Evolutionary conservation across 345 rosid genomes (phyloP).

Genomic region (Dovyalis caffra): DNA sequence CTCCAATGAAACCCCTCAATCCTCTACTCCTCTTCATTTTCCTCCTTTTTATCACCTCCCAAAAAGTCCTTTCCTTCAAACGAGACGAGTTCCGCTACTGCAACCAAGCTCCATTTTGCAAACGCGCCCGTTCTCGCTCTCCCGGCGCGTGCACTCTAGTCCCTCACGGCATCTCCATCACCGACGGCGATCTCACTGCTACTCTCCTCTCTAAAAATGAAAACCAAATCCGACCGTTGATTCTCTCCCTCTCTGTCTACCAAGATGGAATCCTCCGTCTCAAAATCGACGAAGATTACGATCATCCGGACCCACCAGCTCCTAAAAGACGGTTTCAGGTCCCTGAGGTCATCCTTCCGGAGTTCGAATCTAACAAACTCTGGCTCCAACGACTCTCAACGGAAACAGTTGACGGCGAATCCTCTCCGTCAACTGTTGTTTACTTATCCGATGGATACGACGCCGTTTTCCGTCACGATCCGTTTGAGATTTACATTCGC

Average conservation of each 20-base stretch:
- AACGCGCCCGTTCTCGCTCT: conserved; percentile 74
- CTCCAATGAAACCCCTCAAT: conserved; percentile 6
- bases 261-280: conserved; percentile 67
- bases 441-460: conserved; percentile 65
- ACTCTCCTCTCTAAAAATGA: conserved; percentile 43
- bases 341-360: conserved; percentile 68
- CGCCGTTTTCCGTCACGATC: conserved; percentile 82
- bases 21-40: conserved; percentile 36
- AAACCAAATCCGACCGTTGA: conserved; percentile 55
- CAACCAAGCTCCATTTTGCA: conserved; percentile 94
- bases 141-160: conserved; percentile 58
- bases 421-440: conserved; percentile 45
- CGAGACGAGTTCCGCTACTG: conserved; percentile 94
- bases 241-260: conserved; percentile 69
- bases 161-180: conserved; percentile 53
- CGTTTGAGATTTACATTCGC: conserved; percentile 77
- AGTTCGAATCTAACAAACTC: conserved; percentile 65
- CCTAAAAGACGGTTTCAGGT: conserved; percentile 80
- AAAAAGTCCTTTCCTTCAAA: conserved; percentile 68
- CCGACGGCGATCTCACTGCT: conserved; percentile 81
- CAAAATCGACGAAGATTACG: conserved; percentile 74
- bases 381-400: conserved; percentile 53
- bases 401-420: conserved; percentile 60
- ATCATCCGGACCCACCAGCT: conserved; percentile 43
- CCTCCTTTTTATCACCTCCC: conserved; percentile 42